A percentile compares a stretch with the other conserved stretches of the same genome.
Conservation (phyloP, 345 rosid species). For the Sonneratia caseolaris region DNA sequence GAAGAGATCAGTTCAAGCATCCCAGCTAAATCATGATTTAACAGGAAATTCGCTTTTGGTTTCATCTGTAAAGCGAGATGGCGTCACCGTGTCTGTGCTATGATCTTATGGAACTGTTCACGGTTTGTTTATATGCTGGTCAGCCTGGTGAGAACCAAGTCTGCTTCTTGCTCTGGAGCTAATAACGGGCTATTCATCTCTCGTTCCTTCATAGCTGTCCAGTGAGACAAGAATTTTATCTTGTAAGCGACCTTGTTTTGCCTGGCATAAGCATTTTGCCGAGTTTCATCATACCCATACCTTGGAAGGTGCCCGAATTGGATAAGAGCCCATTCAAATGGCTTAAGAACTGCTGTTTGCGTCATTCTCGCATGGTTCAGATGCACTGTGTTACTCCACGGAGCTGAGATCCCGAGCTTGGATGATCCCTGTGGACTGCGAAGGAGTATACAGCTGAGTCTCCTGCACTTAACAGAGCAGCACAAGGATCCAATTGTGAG, state of each 20-base stretch:
- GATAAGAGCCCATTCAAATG: too few species aligned
- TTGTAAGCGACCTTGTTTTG: not conserved
- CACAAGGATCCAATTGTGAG: too few species aligned
- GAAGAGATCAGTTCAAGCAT: constrained; percentile 62
- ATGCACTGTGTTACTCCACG: too few species aligned
- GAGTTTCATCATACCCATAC: not conserved
- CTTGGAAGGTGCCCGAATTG: too few species aligned
- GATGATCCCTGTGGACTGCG: too few species aligned
- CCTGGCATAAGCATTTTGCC: not conserved
- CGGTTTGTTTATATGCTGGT: constrained; percentile 1
- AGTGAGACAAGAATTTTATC: too few species aligned
- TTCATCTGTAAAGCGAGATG: not conserved
- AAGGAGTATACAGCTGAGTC: too few species aligned
- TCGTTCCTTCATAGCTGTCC: not conserved
- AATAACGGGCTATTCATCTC: not conserved
- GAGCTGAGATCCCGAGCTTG: too few species aligned
- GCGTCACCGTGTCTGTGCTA: not conserved
- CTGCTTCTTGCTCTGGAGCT: not conserved
- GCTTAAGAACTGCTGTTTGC: too few species aligned
- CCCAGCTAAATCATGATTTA: not conserved
- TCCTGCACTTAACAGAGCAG: too few species aligned
- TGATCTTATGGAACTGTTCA: not conserved
- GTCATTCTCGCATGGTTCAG: too few species aligned
- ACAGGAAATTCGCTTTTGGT: not conserved
- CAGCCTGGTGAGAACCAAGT: constrained; percentile 56